Percentiles rank a stretch among this genome's conserved stretches.
phyloP scores from a whole-genome alignment of 2,329 filamentous ascomycete genomes.

The Nothopassalora personata region DNA sequence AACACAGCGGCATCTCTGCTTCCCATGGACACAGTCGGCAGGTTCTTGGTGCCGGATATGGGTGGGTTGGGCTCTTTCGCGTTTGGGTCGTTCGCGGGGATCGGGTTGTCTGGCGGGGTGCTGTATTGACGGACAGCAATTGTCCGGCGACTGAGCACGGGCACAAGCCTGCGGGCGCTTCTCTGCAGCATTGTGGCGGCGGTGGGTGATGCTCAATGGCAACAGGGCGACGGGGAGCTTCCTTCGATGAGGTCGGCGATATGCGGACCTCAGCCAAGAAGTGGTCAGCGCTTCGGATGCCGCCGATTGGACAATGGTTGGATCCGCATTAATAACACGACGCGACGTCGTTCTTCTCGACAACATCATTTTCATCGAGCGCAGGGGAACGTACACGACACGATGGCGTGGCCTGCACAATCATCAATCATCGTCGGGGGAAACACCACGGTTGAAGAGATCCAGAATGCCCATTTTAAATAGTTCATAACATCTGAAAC shows the following conservation, averaged over 20 bases:
- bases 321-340: not conserved
- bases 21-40: constrained; percentile 48
- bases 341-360: not conserved
- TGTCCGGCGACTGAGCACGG: constrained; percentile 17
- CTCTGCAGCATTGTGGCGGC: constrained; percentile 23
- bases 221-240: not conserved
- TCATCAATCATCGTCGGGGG: too few species aligned
- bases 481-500: too few species aligned
- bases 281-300: not conserved
- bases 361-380: too few species aligned
- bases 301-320: not conserved
- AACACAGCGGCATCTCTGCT: constrained; percentile 50
- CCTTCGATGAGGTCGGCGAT: not conserved
- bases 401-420: too few species aligned
- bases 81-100: constrained; percentile 62
- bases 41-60: constrained; percentile 58
- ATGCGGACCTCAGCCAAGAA: not conserved
- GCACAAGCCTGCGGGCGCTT: constrained; percentile 23
- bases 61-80: constrained; percentile 39
- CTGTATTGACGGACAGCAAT: constrained; percentile 13
- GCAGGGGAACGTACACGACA: too few species aligned
- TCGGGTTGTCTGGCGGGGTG: constrained; percentile 34
- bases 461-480: too few species aligned
- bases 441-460: too few species aligned
- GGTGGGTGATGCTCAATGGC: not conserved